Evolutionary conservation across 176 grass and related monocot species (phyloP).

Genomic region (Chloris gayana): DNA sequence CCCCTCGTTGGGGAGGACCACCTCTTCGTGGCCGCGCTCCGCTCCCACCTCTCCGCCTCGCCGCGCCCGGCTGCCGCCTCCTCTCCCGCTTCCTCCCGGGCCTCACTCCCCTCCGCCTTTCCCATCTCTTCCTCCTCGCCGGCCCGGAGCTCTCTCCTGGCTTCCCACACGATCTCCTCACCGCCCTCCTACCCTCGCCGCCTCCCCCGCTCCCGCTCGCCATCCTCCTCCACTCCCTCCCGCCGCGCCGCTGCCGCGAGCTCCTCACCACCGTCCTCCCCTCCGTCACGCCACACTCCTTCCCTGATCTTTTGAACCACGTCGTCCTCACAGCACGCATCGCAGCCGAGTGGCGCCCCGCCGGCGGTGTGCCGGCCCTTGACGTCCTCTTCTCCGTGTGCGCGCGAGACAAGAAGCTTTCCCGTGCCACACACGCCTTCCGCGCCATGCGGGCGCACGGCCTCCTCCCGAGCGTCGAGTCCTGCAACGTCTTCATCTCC

Average conservation of each 20-base stretch:
- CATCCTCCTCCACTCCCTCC: constrained; percentile 46
- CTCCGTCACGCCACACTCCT: constrained; percentile 37
- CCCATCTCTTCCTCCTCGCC: constrained; percentile 42
- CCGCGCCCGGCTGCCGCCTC: constrained; percentile 17
- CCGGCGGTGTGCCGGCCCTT: constrained; percentile 44
- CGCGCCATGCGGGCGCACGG: constrained; percentile 67
- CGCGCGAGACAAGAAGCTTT: constrained; percentile 63
- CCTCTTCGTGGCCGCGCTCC: constrained; percentile 56
- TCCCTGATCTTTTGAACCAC: constrained; percentile 52
- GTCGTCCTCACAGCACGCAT: constrained; percentile 48
- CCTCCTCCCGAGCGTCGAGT: constrained; percentile 60
- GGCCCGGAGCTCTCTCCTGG: not conserved
- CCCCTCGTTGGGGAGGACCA: constrained; percentile 60
- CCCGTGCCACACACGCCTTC: constrained; percentile 65
- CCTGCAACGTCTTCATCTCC: constrained; percentile 82
- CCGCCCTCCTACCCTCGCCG: constrained; percentile 24
- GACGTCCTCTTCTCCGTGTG: constrained; percentile 69
- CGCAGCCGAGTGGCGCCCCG: constrained; percentile 3
- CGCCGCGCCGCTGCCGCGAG: constrained; percentile 43
- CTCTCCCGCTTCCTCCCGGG: constrained; percentile 43
- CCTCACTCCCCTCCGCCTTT: constrained; percentile 40
- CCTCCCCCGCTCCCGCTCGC: constrained; percentile 41
- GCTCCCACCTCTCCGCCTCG: constrained; percentile 55
- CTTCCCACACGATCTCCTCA: constrained; percentile 41
- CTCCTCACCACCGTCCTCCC: constrained; percentile 43